These are phyloP conservation scores for Botrytis aclada DNA, from an alignment of 2,329 filamentous ascomycete species.

Conservation along the genomic window DNA sequence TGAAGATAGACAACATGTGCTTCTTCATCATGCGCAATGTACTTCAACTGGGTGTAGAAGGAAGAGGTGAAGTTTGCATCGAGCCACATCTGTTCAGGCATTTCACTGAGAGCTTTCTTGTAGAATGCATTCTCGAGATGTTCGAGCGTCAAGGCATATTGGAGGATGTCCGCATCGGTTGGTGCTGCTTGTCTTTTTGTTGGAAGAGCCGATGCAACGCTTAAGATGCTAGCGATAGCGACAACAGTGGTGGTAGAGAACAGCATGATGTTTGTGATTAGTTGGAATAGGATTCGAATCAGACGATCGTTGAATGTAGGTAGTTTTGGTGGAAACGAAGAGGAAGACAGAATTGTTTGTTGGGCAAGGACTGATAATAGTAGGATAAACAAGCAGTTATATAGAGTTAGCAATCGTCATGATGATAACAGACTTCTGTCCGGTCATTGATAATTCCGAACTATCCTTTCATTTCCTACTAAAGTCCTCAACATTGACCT, in stretches of 20 bases:
- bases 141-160: conserved; percentile 52
- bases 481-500: background rate
- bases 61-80: conserved; percentile 48
- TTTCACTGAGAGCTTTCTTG: conserved; percentile 56
- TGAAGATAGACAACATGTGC: conserved; percentile 57
- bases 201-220: conserved; percentile 23
- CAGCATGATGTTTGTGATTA: conserved; percentile 27
- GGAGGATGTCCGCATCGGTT: conserved; percentile 41
- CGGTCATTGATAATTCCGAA: background rate
- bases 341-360: background rate
- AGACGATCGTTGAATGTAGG: background rate
- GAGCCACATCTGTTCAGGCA: conserved; percentile 50
- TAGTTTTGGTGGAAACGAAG: background rate
- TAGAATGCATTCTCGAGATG: conserved; percentile 64
- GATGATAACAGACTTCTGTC: background rate
- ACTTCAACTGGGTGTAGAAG: conserved; percentile 57
- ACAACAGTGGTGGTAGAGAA: conserved; percentile 28
- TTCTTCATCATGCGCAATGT: conserved; percentile 55
- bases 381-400: background rate
- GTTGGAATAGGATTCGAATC: background rate
- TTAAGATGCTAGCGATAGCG: conserved; percentile 21
- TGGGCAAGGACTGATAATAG: background rate
- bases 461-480: background rate
- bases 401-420: background rate
- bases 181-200: conserved; percentile 29